A percentile compares a stretch with the other conserved stretches of the same genome.
These are phyloP conservation scores for Chondrostereum purpureum DNA, from an alignment of 1,284 basidiomycete genomes.

Conservation along the genomic window DNA sequence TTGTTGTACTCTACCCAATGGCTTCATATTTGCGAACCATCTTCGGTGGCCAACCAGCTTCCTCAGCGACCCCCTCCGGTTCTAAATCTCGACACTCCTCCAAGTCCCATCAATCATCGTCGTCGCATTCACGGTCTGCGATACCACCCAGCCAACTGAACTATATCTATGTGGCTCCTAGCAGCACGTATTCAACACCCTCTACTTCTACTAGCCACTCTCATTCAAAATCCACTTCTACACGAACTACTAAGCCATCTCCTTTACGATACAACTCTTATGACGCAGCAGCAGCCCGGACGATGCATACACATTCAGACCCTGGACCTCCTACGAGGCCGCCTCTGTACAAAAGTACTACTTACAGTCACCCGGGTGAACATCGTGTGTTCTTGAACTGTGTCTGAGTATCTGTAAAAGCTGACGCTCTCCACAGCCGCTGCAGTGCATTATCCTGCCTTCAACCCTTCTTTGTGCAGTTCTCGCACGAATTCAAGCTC, in stretches of 20 bases:
- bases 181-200: background rate
- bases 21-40: background rate
- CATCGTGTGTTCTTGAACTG: background rate
- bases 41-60: background rate
- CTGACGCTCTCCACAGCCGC: too few species aligned
- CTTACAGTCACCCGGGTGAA: background rate
- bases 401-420: background rate
- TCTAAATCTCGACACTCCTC: background rate
- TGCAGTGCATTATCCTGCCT: background rate
- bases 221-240: background rate
- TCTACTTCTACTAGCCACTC: background rate
- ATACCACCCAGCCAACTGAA: background rate
- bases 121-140: background rate
- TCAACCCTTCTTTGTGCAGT: background rate
- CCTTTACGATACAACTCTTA: background rate
- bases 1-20: too few species aligned
- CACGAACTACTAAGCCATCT: background rate
- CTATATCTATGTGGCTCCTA: background rate
- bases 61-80: background rate
- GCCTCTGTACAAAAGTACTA: background rate
- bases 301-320: too few species aligned
- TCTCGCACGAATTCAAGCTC: background rate
- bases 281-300: background rate
- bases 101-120: background rate
- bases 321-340: background rate